Evolutionary conservation across 1,284 basidiomycete genomes (phyloP).

Genomic region (Heterobasidion occidentale): DNA sequence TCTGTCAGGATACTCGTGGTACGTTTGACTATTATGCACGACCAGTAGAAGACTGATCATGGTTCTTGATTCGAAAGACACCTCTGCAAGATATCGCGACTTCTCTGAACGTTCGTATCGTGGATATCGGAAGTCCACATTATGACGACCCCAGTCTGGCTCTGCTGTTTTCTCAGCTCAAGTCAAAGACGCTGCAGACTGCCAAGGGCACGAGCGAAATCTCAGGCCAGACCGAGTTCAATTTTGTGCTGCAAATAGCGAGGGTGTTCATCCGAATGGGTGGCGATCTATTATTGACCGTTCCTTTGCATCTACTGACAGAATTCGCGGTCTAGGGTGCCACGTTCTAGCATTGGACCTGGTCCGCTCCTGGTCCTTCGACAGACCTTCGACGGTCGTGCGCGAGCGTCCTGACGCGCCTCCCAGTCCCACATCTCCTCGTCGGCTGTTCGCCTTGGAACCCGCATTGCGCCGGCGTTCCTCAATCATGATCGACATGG

Average conservation of each 20-base stretch:
- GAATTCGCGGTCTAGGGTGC: conserved; percentile 58
- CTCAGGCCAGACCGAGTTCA: conserved; percentile 80
- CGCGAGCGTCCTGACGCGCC: conserved; percentile 23
- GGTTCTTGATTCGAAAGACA: conserved; percentile 39
- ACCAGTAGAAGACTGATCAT: not conserved
- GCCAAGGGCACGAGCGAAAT: conserved; percentile 89
- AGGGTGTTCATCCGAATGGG: conserved; percentile 91
- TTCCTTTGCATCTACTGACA: not conserved
- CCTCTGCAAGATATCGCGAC: conserved; percentile 67
- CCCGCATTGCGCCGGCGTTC: conserved; percentile 50
- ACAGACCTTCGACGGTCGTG: conserved; percentile 49
- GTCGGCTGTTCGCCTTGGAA: conserved; percentile 46
- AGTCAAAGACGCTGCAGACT: conserved; percentile 84
- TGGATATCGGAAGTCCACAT: conserved; percentile 74
- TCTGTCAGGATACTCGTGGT: conserved; percentile 81
- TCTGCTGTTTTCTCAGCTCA: conserved; percentile 84
- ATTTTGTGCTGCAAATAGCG: conserved; percentile 89
- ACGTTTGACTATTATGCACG: conserved; percentile 16
- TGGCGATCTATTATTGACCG: conserved; percentile 26
- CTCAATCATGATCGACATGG: conserved; percentile 84
- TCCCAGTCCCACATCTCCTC: conserved; percentile 32
- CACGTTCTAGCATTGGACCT: conserved; percentile 84
- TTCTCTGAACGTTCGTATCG: conserved; percentile 42
- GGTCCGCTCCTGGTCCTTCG: conserved; percentile 86
- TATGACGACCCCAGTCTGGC: conserved; percentile 91